Percentiles rank a stretch among this genome's conserved stretches.
Evolutionary conservation across 2,329 filamentous ascomycete species (phyloP).

Genomic region (Ceratocystis destructans): DNA sequence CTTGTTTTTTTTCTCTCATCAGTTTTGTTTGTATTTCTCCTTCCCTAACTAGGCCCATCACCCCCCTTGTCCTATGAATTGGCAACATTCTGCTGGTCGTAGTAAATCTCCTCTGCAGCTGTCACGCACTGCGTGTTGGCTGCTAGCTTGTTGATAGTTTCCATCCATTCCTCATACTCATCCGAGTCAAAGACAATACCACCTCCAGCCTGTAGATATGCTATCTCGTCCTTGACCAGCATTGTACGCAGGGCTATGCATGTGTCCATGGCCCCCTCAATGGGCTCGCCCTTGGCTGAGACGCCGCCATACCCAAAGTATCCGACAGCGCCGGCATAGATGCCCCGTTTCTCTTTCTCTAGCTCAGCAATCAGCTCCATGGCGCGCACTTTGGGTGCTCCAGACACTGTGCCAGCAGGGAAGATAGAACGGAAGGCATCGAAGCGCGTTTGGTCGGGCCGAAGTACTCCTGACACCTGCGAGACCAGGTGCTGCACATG

Average conservation of each 20-base stretch:
- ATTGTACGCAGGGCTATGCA: constrained; percentile 75
- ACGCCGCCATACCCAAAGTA: constrained; percentile 85
- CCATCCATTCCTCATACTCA: constrained; percentile 86
- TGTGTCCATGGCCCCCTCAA: constrained; percentile 84
- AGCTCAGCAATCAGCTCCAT: constrained; percentile 97
- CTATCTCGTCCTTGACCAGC: constrained; percentile 80
- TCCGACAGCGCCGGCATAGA: constrained; percentile 91
- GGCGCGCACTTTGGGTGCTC: constrained; percentile 86
- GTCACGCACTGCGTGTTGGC: constrained; percentile 83
- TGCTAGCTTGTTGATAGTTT: constrained; percentile 83
- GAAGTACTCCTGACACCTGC: constrained; percentile 82
- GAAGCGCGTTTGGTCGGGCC: constrained; percentile 73
- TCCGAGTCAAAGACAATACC: constrained; percentile 94
- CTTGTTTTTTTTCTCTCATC: too few species aligned
- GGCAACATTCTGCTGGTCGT: constrained; percentile 25
- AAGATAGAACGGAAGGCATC: constrained; percentile 95
- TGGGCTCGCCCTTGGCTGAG: constrained; percentile 45
- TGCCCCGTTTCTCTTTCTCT: constrained; percentile 82
- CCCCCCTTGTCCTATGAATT: not conserved
- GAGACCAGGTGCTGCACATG: constrained; percentile 96
- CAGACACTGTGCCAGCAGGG: constrained; percentile 88
- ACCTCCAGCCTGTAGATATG: constrained; percentile 77
- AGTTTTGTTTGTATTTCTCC: not conserved
- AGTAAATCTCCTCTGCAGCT: constrained; percentile 58
- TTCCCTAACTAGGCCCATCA: not conserved